Evolutionary conservation across 768 basidiomycete genomes (phyloP), one percentile per base, ranked within the genome.

Genomic region (Favolaschia claudopus): DNA sequence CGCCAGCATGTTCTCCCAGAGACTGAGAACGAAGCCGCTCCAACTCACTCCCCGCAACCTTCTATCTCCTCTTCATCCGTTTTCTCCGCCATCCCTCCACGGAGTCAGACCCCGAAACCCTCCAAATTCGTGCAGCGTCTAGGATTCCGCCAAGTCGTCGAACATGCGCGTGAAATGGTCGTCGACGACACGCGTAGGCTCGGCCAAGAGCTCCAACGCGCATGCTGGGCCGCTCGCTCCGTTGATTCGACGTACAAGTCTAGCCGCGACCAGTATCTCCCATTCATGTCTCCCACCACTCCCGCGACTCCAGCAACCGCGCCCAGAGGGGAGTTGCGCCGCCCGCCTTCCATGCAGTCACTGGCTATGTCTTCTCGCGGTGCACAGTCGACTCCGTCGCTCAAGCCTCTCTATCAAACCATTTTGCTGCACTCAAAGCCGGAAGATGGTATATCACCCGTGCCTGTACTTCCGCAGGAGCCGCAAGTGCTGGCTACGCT

Each of bases 111-210:
- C 0, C 81, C 84, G 10, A 87, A 84, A 63, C 77, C 77, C 5
- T 85, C 82, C 31, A 76, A 82, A 14, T 69, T 88, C 28, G 78
- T 78, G 7, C 78, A 74, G 13, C 70, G 79, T 42, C 70, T 87
- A 13, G 86, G 83, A 2, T 85, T 89, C 62, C 79, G 79, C 43
- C 86, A 90, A 22, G 84, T 89, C 13, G 88, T 89, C 1, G 89
- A 91, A 31, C 80, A 85, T 54, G 88, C 77, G 4, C 81, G 80
- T 25, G 86, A 85, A 51, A 75, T 78, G 36, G 74, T 75, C 19
- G 72, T 76, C 0, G 83, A 86, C 38, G 82, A 86, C 44, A 71
- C 73, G 15, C 77, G 77, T 14, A 80, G 76, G 63, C 81, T 89
- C 45, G 76, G 81, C 5, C 80, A 82, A 50, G 88, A 89, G 32